These are phyloP conservation scores for Pleurotus tuoliensis DNA, from an alignment of 768 basidiomycete genomes.

Conservation along the genomic window DNA sequence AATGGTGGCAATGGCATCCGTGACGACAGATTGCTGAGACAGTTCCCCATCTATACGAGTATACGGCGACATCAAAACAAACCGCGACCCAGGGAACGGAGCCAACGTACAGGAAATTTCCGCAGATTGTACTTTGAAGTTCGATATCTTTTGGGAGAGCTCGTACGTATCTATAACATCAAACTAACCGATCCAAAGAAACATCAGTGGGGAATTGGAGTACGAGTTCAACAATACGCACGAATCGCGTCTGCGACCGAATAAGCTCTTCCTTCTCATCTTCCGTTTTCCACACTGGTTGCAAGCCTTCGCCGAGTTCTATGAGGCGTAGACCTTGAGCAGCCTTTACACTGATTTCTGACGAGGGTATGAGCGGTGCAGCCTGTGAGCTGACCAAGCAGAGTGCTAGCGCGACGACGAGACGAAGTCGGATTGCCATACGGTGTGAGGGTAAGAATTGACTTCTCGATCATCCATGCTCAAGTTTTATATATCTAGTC, in stretches of 20 bases:
- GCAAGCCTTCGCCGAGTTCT: conserved; percentile 21
- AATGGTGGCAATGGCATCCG: conserved; percentile 16
- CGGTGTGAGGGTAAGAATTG: neutral
- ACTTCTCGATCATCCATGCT: too few species aligned
- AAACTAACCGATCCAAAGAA: conserved; percentile 17
- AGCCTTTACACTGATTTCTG: conserved; percentile 13
- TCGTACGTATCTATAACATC: conserved; percentile 31
- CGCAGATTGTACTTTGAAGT: neutral
- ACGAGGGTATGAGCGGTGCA: conserved; percentile 2
- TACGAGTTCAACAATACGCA: conserved; percentile 10
- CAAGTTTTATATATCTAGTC: too few species aligned
- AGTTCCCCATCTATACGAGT: conserved; percentile 19
- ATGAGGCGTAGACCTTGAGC: conserved; percentile 28
- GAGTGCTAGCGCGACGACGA: neutral
- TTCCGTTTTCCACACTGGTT: conserved; percentile 28
- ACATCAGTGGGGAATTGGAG: neutral
- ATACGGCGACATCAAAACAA: neutral
- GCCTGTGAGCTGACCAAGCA: neutral
- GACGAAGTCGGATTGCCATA: neutral
- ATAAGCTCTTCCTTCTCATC: conserved; percentile 26
- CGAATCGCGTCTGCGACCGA: conserved; percentile 18
- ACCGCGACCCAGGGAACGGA: neutral
- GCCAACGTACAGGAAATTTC: neutral
- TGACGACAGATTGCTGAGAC: conserved; percentile 19
- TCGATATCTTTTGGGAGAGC: conserved; percentile 9